Conservation (phyloP, 768 basidiomycete genomes). For the Sutorius australiensis region DNA sequence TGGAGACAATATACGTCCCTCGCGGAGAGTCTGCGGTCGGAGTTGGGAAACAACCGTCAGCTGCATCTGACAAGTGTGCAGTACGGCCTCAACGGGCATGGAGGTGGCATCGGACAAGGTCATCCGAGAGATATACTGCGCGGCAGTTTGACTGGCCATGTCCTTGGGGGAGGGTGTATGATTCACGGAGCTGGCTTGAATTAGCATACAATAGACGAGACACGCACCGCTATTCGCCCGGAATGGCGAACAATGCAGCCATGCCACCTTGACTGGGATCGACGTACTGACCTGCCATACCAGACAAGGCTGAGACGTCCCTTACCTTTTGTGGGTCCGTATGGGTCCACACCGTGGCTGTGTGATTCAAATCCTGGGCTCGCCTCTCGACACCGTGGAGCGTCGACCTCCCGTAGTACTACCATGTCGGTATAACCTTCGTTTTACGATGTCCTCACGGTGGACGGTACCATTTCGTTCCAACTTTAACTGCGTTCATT, state of each 20-base stretch:
- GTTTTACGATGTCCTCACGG: too few relatives aligned
- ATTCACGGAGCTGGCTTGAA: slow-evolving; percentile 13
- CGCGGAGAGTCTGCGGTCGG: slow-evolving; percentile 32
- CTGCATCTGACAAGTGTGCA: slow-evolving; percentile 20
- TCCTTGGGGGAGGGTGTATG: background rate
- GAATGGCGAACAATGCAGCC: slow-evolving; percentile 30
- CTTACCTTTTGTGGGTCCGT: slow-evolving; percentile 39
- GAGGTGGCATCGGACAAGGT: background rate
- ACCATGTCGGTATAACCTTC: background rate
- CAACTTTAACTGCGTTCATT: background rate
- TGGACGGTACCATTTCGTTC: background rate
- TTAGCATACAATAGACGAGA: slow-evolving; percentile 24
- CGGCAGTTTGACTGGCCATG: background rate
- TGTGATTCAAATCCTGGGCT: slow-evolving; percentile 6
- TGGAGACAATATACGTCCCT: slow-evolving; percentile 24
- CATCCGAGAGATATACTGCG: background rate
- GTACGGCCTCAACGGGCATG: background rate
- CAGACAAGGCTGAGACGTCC: background rate
- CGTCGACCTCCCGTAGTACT: background rate
- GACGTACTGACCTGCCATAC: slow-evolving; percentile 7
- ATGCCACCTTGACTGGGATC: slow-evolving; percentile 12
- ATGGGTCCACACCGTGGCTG: slow-evolving; percentile 42
- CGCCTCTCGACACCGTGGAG: background rate
- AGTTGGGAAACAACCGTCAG: slow-evolving; percentile 28
- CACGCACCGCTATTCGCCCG: slow-evolving; percentile 19